These are phyloP conservation scores for Scutellaria baicalensis DNA, from an alignment of 257 asterid species.

Conservation along the genomic window DNA sequence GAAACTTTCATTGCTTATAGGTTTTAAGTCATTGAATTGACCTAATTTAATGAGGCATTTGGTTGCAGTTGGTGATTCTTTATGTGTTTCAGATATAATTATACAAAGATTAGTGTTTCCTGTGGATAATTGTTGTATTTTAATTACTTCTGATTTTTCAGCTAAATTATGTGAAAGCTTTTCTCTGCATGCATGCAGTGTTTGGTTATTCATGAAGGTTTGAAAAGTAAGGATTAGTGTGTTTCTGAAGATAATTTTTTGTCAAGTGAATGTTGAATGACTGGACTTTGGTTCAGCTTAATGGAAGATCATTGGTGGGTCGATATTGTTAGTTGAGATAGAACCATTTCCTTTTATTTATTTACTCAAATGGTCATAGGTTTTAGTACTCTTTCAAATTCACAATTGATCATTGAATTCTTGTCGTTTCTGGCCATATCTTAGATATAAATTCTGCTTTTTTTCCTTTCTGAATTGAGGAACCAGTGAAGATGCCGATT, in stretches of 20 bases:
- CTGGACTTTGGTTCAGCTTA: background rate
- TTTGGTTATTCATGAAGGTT: background rate
- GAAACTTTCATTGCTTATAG: background rate
- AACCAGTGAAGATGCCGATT: background rate
- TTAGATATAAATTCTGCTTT: background rate
- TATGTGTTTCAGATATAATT: background rate
- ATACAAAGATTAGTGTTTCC: background rate
- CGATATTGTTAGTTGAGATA: background rate
- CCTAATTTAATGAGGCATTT: background rate
- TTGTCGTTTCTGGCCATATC: background rate
- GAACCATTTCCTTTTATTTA: background rate
- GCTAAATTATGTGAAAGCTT: background rate
- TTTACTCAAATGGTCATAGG: background rate
- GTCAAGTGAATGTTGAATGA: background rate
- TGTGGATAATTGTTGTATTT: background rate
- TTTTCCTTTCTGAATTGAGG: background rate
- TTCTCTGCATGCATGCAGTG: constrained; percentile 9
- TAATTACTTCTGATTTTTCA: background rate
- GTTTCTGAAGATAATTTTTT: background rate
- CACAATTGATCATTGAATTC: background rate
- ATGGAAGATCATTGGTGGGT: background rate
- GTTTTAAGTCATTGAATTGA: background rate
- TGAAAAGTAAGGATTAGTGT: background rate
- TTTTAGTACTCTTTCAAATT: background rate
- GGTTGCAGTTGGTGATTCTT: background rate